phyloP scores from a whole-genome alignment of 768 basidiomycete species.

The Udeniomyces megalosporus region DNA sequence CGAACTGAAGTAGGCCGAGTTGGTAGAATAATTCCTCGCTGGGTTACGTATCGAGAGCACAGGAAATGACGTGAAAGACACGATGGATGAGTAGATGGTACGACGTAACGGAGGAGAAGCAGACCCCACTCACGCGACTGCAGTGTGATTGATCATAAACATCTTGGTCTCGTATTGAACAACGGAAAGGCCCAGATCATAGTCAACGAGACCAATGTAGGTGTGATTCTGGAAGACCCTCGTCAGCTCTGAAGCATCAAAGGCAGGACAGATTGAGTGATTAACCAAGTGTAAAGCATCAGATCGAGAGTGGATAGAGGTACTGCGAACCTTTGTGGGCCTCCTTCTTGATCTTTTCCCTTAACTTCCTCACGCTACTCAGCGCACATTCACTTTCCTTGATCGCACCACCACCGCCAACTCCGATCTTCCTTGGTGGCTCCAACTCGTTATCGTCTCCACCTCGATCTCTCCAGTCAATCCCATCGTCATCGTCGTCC shows the following conservation, averaged over 20 bases:
- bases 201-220: constrained; percentile 82
- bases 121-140: constrained; percentile 54
- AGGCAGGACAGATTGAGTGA: neutral
- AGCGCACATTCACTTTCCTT: constrained; percentile 60
- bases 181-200: constrained; percentile 53
- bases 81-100: neutral
- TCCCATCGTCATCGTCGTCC: neutral
- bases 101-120: neutral
- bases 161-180: constrained; percentile 77
- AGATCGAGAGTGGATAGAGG: constrained; percentile 22
- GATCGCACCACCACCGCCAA: constrained; percentile 30
- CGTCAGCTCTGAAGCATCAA: constrained; percentile 42
- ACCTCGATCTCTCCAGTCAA: neutral
- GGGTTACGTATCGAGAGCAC: neutral
- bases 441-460: neutral
- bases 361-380: constrained; percentile 53
- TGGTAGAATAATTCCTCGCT: constrained; percentile 96
- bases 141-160: constrained; percentile 72
- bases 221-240: constrained; percentile 74
- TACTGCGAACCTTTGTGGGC: constrained; percentile 60
- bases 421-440: constrained; percentile 20
- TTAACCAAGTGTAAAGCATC: neutral
- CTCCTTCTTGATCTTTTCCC: constrained; percentile 42
- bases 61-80: neutral
- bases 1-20: constrained; percentile 78